phyloP scores from a whole-genome alignment of 1,139 yeast genomes.

The Geotrichum histeridarum region DNA sequence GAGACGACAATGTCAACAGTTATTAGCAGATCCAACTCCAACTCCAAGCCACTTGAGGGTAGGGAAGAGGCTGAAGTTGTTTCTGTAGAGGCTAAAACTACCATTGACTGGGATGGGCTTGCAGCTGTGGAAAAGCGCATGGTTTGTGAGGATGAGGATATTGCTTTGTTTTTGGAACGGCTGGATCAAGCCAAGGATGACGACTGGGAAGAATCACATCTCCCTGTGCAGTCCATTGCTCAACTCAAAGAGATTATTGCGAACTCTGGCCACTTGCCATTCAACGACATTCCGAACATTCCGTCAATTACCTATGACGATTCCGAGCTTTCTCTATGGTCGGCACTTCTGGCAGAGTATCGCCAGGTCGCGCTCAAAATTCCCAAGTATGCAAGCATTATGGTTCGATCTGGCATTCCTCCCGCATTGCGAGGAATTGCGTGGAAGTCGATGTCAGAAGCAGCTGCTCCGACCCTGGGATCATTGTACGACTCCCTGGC shows the following conservation, averaged over 20 bases:
- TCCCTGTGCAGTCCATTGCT: slow-evolving; percentile 10
- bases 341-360: slow-evolving; percentile 37
- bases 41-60: background rate
- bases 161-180: slow-evolving; percentile 16
- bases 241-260: slow-evolving; percentile 11
- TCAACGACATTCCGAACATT: slow-evolving; percentile 29
- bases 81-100: background rate
- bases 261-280: slow-evolving; percentile 19
- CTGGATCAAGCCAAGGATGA: slow-evolving; percentile 15
- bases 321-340: slow-evolving; percentile 37
- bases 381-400: slow-evolving; percentile 32
- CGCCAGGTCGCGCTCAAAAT: slow-evolving; percentile 32
- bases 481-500: slow-evolving; percentile 41
- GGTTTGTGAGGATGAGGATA: slow-evolving; percentile 13
- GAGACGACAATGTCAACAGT: slow-evolving; percentile 1
- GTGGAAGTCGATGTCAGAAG: slow-evolving; percentile 39
- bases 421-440: slow-evolving; percentile 39
- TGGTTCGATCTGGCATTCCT: slow-evolving; percentile 39
- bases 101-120: slow-evolving; percentile 18
- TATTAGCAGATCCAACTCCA: background rate
- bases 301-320: slow-evolving; percentile 24
- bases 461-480: slow-evolving; percentile 34
- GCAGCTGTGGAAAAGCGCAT: slow-evolving; percentile 16
- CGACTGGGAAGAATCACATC: slow-evolving; percentile 17
- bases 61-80: background rate